Evolutionary conservation across 768 basidiomycete genomes (phyloP).

Genomic region (Phlegmacium glaucopus): DNA sequence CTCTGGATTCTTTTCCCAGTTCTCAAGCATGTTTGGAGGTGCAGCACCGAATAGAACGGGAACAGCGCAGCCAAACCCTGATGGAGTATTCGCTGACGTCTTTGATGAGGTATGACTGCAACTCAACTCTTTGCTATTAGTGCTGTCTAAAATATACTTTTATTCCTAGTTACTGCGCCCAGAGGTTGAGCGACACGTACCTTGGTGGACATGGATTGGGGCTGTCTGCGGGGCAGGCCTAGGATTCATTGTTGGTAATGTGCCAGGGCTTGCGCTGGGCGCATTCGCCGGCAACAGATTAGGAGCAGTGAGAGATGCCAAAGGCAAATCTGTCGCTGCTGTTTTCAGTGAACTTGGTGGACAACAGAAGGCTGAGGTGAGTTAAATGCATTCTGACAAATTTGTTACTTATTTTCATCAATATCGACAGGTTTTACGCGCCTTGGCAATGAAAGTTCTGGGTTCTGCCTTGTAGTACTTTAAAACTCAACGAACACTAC

Average conservation of each 20-base stretch:
- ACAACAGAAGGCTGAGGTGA: conserved; percentile 84
- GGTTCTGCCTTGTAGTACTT: conserved; percentile 47
- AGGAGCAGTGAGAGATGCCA: conserved; percentile 89
- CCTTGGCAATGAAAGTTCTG: conserved; percentile 78
- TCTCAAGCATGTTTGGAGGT: conserved; percentile 66
- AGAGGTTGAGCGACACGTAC: conserved; percentile 68
- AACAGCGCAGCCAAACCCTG: conserved; percentile 62
- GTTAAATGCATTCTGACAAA: conserved; percentile 12
- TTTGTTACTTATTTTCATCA: conserved; percentile 1
- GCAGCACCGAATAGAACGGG: conserved; percentile 23
- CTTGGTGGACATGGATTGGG: conserved; percentile 79
- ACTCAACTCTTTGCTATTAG: not conserved
- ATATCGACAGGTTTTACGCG: conserved; percentile 63
- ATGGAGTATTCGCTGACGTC: conserved; percentile 82
- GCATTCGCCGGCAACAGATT: conserved; percentile 87
- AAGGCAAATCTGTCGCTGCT: conserved; percentile 88
- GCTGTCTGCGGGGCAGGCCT: conserved; percentile 68
- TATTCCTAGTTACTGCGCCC: conserved; percentile 64
- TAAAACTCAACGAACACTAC: not conserved
- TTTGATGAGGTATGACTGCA: conserved; percentile 73
- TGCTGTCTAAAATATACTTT: not conserved
- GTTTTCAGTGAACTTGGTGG: conserved; percentile 79
- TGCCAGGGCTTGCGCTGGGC: conserved; percentile 85
- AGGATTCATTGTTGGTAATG: conserved; percentile 64
- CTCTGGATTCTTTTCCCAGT: conserved; percentile 72